Evolutionary conservation across 768 basidiomycete species (phyloP).

Genomic region (Lactifluus volemus): DNA sequence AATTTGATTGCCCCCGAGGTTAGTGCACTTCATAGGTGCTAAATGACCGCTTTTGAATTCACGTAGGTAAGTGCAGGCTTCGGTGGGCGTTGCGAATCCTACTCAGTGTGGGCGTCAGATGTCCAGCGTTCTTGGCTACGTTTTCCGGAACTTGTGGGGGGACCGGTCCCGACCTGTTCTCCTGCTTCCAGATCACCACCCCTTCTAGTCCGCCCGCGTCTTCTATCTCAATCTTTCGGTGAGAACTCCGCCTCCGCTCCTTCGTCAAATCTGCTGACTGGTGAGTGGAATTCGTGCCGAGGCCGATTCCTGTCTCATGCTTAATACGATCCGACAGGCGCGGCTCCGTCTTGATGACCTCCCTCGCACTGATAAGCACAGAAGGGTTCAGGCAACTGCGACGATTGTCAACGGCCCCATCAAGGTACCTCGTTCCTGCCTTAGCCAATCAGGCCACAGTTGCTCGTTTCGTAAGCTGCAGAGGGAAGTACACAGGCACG

Average conservation of each 20-base stretch:
- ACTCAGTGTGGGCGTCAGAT: slow-evolving; percentile 22
- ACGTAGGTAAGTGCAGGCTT: no score
- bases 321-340: slow-evolving; percentile 17
- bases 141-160: background rate
- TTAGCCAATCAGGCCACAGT: slow-evolving; percentile 1
- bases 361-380: background rate
- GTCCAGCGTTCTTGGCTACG: slow-evolving; percentile 20
- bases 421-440: slow-evolving; percentile 23
- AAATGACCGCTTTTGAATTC: no score
- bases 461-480: background rate
- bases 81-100: no score
- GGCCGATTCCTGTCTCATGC: slow-evolving; percentile 20
- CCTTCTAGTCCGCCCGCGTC: no score
- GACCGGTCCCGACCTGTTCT: background rate
- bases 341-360: background rate
- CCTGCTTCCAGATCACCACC: no score
- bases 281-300: no score
- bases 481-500: background rate
- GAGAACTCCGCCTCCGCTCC: background rate
- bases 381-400: slow-evolving; percentile 21
- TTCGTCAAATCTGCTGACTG: background rate
- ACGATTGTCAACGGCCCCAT: background rate
- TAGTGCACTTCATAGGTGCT: no score
- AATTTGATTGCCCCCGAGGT: no score
- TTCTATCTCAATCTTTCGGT: background rate